Conservation (phyloP, 805 yeast genomes). For the Nakazawaea wickerhamii region DNA sequence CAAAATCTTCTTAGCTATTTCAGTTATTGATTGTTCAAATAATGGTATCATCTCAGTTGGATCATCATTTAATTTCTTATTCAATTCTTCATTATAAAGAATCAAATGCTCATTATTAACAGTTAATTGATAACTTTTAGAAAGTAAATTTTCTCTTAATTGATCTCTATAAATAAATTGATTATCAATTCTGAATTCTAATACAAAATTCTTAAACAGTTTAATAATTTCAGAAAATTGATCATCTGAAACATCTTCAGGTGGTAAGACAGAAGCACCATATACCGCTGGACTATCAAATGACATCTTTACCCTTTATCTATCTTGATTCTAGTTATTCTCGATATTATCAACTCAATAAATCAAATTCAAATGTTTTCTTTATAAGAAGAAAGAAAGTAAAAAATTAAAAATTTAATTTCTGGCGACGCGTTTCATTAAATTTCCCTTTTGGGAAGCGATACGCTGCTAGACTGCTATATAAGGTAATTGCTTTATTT, state of each 20-base stretch:
- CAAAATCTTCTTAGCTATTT: constrained; percentile 73
- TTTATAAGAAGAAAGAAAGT: neutral
- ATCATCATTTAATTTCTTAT: constrained; percentile 76
- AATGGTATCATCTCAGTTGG: constrained; percentile 85
- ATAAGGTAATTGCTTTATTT: neutral
- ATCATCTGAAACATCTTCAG: constrained; percentile 63
- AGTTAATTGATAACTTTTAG: constrained; percentile 63
- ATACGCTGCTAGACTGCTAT: neutral
- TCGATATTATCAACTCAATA: neutral
- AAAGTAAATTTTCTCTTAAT: constrained; percentile 77
- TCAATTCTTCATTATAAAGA: constrained; percentile 83
- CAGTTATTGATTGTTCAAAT: constrained; percentile 78
- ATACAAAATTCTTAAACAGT: constrained; percentile 74
- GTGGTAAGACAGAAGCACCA: constrained; percentile 82
- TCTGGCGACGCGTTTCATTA: constrained; percentile 11
- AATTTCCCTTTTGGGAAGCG: constrained; percentile 8
- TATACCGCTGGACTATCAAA: constrained; percentile 69
- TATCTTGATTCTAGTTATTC: too few species aligned
- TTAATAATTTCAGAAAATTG: constrained; percentile 63
- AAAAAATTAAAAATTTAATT: neutral
- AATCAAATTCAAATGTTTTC: neutral
- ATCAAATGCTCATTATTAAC: constrained; percentile 83
- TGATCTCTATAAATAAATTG: constrained; percentile 88
- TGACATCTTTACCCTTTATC: constrained; percentile 42
- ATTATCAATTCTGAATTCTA: constrained; percentile 80